Evolutionary conservation across 1,139 yeast species (phyloP).

Genomic region (Debaryomyces psychrophilus): DNA sequence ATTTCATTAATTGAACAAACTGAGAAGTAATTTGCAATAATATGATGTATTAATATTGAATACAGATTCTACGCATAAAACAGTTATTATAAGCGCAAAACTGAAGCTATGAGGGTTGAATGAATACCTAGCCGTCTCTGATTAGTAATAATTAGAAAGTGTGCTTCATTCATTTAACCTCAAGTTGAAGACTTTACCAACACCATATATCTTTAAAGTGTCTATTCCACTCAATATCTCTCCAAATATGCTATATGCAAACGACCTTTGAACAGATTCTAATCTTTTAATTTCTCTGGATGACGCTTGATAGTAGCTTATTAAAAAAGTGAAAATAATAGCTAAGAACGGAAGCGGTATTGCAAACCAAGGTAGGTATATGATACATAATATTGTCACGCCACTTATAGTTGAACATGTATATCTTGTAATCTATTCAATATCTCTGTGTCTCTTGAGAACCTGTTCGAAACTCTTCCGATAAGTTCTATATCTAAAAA

Average conservation of each 20-base stretch:
- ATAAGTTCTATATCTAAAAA: conserved; percentile 67
- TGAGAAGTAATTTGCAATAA: conserved; percentile 58
- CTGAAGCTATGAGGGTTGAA: conserved; percentile 57
- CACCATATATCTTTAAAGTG: conserved; percentile 68
- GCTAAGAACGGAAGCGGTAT: conserved; percentile 48
- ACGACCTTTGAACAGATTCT: conserved; percentile 76
- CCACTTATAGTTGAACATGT: conserved; percentile 62
- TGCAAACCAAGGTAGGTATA: conserved; percentile 74
- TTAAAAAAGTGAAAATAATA: conserved; percentile 36
- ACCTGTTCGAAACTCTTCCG: conserved; percentile 63
- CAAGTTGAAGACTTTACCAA: conserved; percentile 50
- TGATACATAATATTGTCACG: conserved; percentile 66
- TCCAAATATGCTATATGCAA: conserved; percentile 74
- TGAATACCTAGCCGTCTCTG: conserved; percentile 85
- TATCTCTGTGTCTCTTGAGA: conserved; percentile 83
- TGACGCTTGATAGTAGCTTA: conserved; percentile 67
- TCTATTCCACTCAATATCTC: conserved; percentile 75
- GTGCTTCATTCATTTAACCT: conserved; percentile 65
- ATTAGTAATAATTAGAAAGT: conserved; percentile 64
- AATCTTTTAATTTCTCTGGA: conserved; percentile 78
- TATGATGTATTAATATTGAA: conserved; percentile 65
- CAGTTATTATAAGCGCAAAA: conserved; percentile 52
- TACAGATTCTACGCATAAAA: conserved; percentile 67
- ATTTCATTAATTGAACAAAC: conserved; percentile 53
- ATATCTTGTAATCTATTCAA: conserved; percentile 54